These are phyloP conservation scores for Eucalyptus leucophloia DNA, from an alignment of 345 rosid species.

Conservation along the genomic window DNA sequence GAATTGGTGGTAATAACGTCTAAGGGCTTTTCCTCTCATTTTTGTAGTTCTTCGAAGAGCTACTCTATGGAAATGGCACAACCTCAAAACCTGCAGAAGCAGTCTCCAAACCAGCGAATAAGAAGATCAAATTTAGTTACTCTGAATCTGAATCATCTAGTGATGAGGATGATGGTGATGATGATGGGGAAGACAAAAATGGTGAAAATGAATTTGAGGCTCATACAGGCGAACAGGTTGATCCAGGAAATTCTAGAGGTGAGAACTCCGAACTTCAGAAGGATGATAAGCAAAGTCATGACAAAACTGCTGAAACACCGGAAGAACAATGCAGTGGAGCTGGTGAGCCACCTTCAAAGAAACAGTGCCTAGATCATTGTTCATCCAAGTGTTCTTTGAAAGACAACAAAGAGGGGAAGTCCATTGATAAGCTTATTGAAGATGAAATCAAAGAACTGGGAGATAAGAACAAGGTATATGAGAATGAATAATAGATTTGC, in stretches of 20 bases:
- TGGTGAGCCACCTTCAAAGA: constrained; percentile 57
- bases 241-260: constrained; percentile 8
- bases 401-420: constrained; percentile 37
- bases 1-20: not conserved
- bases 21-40: not conserved
- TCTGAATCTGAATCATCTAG: constrained; percentile 20
- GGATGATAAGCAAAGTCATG: constrained; percentile 4
- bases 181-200: constrained; percentile 3
- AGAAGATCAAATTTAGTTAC: constrained; percentile 68
- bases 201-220: constrained; percentile 14
- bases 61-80: constrained; percentile 34
- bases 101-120: constrained; percentile 45
- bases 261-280: constrained; percentile 9
- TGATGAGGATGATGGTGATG: constrained; percentile 22
- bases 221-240: constrained; percentile 1
- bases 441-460: constrained; percentile 89
- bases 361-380: constrained; percentile 37
- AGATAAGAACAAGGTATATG: constrained; percentile 76
- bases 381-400: constrained; percentile 8
- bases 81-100: constrained; percentile 16
- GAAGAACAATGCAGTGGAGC: constrained; percentile 17
- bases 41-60: constrained; percentile 77
- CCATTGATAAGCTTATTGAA: constrained; percentile 87
- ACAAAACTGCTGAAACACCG: constrained; percentile 8
- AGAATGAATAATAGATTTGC: not conserved